Conservation (phyloP, 2,329 filamentous ascomycete genomes). For the Botrytis cinerea region DNA sequence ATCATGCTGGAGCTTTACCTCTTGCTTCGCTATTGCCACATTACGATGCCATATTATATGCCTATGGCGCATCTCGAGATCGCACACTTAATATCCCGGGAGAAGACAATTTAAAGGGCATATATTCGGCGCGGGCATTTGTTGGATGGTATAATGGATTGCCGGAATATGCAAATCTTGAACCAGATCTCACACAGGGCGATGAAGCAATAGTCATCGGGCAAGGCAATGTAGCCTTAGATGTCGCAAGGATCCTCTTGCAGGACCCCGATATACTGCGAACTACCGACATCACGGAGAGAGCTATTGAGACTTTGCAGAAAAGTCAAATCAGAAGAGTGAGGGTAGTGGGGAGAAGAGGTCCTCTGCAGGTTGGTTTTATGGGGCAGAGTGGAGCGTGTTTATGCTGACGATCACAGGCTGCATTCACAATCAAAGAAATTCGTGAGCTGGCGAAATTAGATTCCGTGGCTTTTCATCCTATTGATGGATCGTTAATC, state of each 20-base stretch:
- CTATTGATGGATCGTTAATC: slow-evolving; percentile 65
- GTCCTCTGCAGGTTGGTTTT: slow-evolving; percentile 73
- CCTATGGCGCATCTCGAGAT: slow-evolving; percentile 89
- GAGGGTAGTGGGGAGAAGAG: slow-evolving; percentile 83
- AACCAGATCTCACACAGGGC: slow-evolving; percentile 71
- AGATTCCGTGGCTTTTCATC: slow-evolving; percentile 68
- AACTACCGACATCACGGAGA: slow-evolving; percentile 85
- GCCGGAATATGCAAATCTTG: slow-evolving; percentile 73
- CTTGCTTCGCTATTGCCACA: slow-evolving; percentile 71
- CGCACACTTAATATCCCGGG: slow-evolving; percentile 76
- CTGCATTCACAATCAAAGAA: slow-evolving; percentile 95
- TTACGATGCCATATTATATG: slow-evolving; percentile 90
- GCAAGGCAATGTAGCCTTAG: slow-evolving; percentile 93
- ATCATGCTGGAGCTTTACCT: slow-evolving; percentile 54
- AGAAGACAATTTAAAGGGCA: slow-evolving; percentile 69
- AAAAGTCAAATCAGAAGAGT: slow-evolving; percentile 76
- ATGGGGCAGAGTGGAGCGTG: not conserved
- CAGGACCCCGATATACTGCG: slow-evolving; percentile 71
- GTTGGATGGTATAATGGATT: slow-evolving; percentile 99
- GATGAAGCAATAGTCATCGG: slow-evolving; percentile 88
- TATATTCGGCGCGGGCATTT: slow-evolving; percentile 88
- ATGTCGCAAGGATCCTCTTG: slow-evolving; percentile 86
- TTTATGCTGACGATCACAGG: slow-evolving; percentile 50
- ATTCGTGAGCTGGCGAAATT: slow-evolving; percentile 83
- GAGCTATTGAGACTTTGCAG: slow-evolving; percentile 73